phyloP scores from a whole-genome alignment of 129 eudicot species.

The Mikania micrantha region DNA sequence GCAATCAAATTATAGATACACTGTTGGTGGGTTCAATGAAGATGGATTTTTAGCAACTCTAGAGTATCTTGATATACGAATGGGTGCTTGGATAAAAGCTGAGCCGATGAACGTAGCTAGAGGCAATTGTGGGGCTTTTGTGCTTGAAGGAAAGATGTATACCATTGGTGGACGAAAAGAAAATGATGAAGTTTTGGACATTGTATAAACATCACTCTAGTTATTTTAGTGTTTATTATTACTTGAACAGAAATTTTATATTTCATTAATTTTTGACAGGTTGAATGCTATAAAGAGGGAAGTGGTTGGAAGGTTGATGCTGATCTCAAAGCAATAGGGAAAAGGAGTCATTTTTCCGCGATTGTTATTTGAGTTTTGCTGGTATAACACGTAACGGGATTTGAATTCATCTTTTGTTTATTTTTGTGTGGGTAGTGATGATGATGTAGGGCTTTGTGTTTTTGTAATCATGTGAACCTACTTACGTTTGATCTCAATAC shows the following conservation, averaged over 20 bases:
- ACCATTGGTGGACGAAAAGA: slow-evolving; percentile 47
- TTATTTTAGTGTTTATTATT: not conserved
- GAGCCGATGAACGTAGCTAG: slow-evolving; percentile 51
- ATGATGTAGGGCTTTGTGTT: not conserved
- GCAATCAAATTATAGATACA: slow-evolving; percentile 39
- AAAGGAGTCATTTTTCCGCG: slow-evolving; percentile 52
- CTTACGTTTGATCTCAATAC: no score
- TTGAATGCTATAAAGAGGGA: slow-evolving; percentile 63
- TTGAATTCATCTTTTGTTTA: not conserved
- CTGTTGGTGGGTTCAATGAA: slow-evolving; percentile 72
- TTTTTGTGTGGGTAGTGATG: not conserved
- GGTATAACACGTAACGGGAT: not conserved
- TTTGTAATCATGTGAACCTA: no score
- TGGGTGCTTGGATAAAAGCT: slow-evolving; percentile 48
- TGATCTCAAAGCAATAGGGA: slow-evolving; percentile 41
- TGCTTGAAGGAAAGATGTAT: slow-evolving; percentile 32
- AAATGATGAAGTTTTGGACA: slow-evolving; percentile 20
- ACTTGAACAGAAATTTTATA: not conserved
- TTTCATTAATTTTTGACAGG: slow-evolving; percentile 33
- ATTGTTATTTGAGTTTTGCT: slow-evolving; percentile 35
- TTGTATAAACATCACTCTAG: slow-evolving; percentile 21
- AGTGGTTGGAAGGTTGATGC: slow-evolving; percentile 46
- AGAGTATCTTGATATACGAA: slow-evolving; percentile 58
- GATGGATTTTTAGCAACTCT: slow-evolving; percentile 34
- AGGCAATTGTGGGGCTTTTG: slow-evolving; percentile 45